phyloP scores from a whole-genome alignment of 306 rosid species.

The Trifolium repens region DNA sequence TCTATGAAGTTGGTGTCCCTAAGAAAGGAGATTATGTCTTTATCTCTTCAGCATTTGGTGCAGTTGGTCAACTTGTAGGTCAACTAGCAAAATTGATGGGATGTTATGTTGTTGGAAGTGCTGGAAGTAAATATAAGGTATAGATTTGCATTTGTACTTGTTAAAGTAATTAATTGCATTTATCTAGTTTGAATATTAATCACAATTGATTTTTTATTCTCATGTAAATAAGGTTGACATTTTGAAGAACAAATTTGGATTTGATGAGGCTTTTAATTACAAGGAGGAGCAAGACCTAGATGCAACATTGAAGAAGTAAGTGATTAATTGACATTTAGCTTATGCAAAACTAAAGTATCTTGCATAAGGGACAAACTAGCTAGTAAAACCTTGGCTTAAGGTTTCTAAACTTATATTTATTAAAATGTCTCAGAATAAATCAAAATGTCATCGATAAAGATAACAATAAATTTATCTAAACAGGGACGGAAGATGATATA shows the following conservation, averaged over 20 bases:
- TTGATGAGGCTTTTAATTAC: slow-evolving; percentile 58
- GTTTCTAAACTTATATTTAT: too few relatives aligned
- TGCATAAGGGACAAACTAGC: neutral
- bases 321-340: slow-evolving; percentile 4
- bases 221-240: slow-evolving; percentile 42
- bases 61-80: slow-evolving; percentile 63
- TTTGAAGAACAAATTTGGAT: slow-evolving; percentile 46
- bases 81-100: slow-evolving; percentile 62
- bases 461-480: too few relatives aligned
- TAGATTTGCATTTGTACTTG: neutral
- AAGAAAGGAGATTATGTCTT: slow-evolving; percentile 61
- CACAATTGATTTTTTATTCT: slow-evolving; percentile 9
- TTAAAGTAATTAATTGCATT: neutral
- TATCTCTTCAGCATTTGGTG: slow-evolving; percentile 63
- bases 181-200: neutral
- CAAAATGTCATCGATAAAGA: too few relatives aligned
- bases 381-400: neutral
- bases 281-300: slow-evolving; percentile 50
- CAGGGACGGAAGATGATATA: too few relatives aligned
- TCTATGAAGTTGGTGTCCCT: slow-evolving; percentile 55
- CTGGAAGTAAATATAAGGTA: slow-evolving; percentile 62
- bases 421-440: too few relatives aligned
- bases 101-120: slow-evolving; percentile 72
- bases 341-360: slow-evolving; percentile 7
- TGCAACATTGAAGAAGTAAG: slow-evolving; percentile 47